phyloP scores from a whole-genome alignment of 2,329 filamentous ascomycete genomes.

The Ophiostoma angusticollis region DNA sequence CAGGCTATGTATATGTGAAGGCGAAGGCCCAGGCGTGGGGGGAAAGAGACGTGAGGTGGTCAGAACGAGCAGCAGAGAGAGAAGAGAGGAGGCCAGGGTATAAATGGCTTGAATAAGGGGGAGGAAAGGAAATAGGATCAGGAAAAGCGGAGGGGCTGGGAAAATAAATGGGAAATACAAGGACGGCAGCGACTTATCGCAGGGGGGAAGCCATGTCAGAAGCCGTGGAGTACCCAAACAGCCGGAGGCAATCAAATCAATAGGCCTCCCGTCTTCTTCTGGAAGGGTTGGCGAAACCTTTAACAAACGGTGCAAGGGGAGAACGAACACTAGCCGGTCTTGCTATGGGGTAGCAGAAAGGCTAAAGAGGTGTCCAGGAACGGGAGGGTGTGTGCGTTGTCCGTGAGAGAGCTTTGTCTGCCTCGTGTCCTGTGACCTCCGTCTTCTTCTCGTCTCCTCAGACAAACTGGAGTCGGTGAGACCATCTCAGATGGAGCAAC shows the following conservation, averaged over 20 bases:
- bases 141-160: neutral
- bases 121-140: neutral
- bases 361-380: neutral
- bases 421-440: neutral
- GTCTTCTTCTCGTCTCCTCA: neutral
- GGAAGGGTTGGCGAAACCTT: neutral
- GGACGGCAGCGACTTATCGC: neutral
- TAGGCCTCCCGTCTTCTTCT: neutral
- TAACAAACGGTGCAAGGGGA: too few species aligned
- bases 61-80: neutral
- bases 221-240: constrained; percentile 5
- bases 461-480: too few species aligned
- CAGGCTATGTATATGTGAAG: neutral
- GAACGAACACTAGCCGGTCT: constrained; percentile 1
- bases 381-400: constrained; percentile 1
- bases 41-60: neutral
- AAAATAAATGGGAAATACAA: constrained; percentile 3
- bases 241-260: constrained; percentile 1
- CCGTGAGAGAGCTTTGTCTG: neutral
- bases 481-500: too few species aligned
- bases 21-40: neutral
- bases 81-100: neutral
- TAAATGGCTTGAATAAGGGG: neutral
- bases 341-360: neutral
- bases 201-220: neutral